Conservation (phyloP, 1,284 basidiomycete genomes). For the Sporisorium exsertum region DNA sequence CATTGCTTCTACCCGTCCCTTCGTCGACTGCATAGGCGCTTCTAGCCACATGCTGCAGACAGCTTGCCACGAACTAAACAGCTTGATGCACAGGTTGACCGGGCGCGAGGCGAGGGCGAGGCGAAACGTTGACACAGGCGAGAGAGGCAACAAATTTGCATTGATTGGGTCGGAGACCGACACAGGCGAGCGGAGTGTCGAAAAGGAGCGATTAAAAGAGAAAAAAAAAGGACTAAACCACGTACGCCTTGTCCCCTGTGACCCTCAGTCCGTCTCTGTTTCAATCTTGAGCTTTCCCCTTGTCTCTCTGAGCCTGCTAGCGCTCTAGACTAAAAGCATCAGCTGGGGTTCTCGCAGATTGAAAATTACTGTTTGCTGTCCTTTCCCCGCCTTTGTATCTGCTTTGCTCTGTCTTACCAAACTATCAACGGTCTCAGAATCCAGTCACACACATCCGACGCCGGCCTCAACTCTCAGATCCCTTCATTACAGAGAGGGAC, state of each 20-base stretch:
- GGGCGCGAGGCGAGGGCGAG: slow-evolving; percentile 1
- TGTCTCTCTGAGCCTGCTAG: neutral
- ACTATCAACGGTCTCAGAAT: slow-evolving; percentile 1
- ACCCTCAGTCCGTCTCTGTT: neutral
- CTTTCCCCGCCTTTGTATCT: neutral
- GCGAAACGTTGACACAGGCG: neutral
- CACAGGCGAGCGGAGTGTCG: neutral
- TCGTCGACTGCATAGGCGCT: no score
- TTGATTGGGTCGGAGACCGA: neutral
- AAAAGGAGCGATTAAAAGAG: neutral
- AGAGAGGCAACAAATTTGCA: slow-evolving; percentile 1
- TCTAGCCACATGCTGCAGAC: neutral
- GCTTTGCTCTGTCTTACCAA: neutral
- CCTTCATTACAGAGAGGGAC: neutral
- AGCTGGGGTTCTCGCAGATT: neutral
- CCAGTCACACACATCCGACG: neutral
- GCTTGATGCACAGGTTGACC: neutral
- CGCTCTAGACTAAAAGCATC: neutral
- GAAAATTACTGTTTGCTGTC: neutral
- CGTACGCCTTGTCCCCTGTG: neutral
- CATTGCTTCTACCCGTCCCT: no score
- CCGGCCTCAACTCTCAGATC: no score
- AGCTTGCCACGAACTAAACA: slow-evolving; percentile 1
- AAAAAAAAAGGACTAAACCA: neutral
- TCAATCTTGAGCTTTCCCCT: neutral